Percentiles rank a stretch among this genome's conserved stretches.
Conservation (phyloP, 2,329 filamentous ascomycete species). For the Aureobasidium sp. region DNA sequence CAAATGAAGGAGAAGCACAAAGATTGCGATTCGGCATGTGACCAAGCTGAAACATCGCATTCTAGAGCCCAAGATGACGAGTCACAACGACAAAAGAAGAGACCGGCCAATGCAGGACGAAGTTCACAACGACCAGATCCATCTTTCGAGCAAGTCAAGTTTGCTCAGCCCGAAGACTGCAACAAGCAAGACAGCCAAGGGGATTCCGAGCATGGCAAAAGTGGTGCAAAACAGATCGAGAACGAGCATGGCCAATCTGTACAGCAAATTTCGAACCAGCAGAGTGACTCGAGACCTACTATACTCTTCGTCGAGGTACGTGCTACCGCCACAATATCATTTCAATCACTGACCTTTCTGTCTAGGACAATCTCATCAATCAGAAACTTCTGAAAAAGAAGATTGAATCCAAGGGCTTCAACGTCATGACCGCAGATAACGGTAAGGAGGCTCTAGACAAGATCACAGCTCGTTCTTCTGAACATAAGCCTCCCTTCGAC, state of each 20-base stretch:
- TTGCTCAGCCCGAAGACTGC: neutral
- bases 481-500: conserved; percentile 21
- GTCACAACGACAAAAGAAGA: neutral
- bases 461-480: neutral
- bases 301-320: conserved; percentile 1
- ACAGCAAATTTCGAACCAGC: conserved; percentile 18
- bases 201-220: conserved; percentile 19
- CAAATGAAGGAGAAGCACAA: neutral
- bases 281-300: neutral
- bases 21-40: neutral
- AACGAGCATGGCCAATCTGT: conserved; percentile 16
- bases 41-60: neutral
- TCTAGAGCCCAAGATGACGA: neutral
- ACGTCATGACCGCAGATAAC: conserved; percentile 27
- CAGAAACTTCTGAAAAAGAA: conserved; percentile 26
- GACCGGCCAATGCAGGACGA: conserved; percentile 3
- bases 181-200: neutral
- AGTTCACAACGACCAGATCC: neutral
- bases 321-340: neutral
- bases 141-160: neutral
- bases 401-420: conserved; percentile 24
- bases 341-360: too few relatives aligned
- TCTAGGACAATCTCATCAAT: conserved; percentile 27
- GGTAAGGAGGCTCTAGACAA: conserved; percentile 27
- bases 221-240: neutral